phyloP scores from a whole-genome alignment of 768 basidiomycete genomes.

The Termitomyces sp. region DNA sequence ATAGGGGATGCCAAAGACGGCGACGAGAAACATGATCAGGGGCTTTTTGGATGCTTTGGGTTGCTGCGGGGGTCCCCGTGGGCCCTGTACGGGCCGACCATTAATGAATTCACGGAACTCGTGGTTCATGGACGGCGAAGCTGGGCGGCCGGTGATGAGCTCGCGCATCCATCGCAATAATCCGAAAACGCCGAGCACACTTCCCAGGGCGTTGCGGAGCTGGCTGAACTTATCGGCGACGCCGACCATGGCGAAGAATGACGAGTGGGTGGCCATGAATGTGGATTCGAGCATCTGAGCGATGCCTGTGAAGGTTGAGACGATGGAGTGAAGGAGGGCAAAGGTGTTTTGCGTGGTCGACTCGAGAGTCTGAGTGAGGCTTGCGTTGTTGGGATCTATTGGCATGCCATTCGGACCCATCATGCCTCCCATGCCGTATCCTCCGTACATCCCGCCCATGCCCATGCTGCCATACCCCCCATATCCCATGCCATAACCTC shows the following conservation, averaged over 20 bases:
- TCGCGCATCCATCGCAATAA: constrained; percentile 82
- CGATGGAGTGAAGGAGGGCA: constrained; percentile 87
- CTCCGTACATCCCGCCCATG: constrained; percentile 28
- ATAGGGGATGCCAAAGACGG: constrained; percentile 89
- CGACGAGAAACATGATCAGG: constrained; percentile 86
- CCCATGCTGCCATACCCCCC: constrained; percentile 18
- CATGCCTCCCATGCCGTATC: constrained; percentile 33
- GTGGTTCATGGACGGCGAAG: constrained; percentile 30
- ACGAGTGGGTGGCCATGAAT: constrained; percentile 95
- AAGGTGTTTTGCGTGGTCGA: constrained; percentile 90
- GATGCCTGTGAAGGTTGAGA: constrained; percentile 91
- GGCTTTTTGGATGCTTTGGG: constrained; percentile 84
- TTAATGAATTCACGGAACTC: constrained; percentile 78
- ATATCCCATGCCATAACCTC: constrained; percentile 28
- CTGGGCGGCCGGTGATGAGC: constrained; percentile 38
- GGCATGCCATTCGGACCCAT: constrained; percentile 43
- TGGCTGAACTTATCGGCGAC: constrained; percentile 94
- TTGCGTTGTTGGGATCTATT: constrained; percentile 47
- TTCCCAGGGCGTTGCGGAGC: constrained; percentile 87
- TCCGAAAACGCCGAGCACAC: constrained; percentile 89
- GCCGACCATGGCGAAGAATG: constrained; percentile 94
- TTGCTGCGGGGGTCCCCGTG: constrained; percentile 27
- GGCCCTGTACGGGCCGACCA: constrained; percentile 52
- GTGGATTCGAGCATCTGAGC: constrained; percentile 97
- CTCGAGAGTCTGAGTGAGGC: constrained; percentile 85